Conservation (phyloP, 208 protist genomes). For the Borovskyia barvae region DNA sequence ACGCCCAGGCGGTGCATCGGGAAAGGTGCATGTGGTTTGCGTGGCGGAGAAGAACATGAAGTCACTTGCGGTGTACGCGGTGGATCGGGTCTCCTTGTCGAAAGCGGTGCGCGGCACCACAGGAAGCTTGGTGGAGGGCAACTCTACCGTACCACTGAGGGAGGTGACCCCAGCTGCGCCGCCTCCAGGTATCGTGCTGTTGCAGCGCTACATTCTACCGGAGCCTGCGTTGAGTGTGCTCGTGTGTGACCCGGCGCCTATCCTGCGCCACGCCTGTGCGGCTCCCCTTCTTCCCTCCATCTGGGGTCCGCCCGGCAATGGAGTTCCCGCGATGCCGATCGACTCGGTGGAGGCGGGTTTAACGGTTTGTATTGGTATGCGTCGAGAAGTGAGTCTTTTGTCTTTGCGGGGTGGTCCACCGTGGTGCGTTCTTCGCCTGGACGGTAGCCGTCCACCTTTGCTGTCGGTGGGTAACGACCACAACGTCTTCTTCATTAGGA, state of each 20-base stretch:
- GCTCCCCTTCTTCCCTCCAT: background rate
- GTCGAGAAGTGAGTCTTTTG: slow-evolving; percentile 58
- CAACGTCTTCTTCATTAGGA: slow-evolving; percentile 27
- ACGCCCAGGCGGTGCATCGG: background rate
- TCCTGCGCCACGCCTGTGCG: background rate
- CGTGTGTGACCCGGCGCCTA: slow-evolving; percentile 25
- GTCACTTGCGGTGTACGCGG: slow-evolving; percentile 19
- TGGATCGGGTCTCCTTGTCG: slow-evolving; percentile 24
- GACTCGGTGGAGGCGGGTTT: slow-evolving; percentile 21
- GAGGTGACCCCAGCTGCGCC: background rate
- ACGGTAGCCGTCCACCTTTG: slow-evolving; percentile 26
- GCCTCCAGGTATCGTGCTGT: slow-evolving; percentile 22
- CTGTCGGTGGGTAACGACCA: slow-evolving; percentile 26
- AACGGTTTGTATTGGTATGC: slow-evolving; percentile 71
- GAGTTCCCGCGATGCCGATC: background rate
- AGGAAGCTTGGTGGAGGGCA: too few species aligned
- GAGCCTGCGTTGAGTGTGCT: slow-evolving; percentile 43
- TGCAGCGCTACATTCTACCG: slow-evolving; percentile 39
- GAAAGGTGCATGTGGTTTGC: slow-evolving; percentile 16
- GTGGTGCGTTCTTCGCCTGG: slow-evolving; percentile 50
- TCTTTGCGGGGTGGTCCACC: slow-evolving; percentile 53
- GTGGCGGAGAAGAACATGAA: slow-evolving; percentile 24
- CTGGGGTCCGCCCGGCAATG: background rate
- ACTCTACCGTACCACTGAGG: too few species aligned
- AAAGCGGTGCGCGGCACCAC: too few species aligned